Evolutionary conservation across 345 rosid species (phyloP).

Genomic region (Acer saccharum): DNA sequence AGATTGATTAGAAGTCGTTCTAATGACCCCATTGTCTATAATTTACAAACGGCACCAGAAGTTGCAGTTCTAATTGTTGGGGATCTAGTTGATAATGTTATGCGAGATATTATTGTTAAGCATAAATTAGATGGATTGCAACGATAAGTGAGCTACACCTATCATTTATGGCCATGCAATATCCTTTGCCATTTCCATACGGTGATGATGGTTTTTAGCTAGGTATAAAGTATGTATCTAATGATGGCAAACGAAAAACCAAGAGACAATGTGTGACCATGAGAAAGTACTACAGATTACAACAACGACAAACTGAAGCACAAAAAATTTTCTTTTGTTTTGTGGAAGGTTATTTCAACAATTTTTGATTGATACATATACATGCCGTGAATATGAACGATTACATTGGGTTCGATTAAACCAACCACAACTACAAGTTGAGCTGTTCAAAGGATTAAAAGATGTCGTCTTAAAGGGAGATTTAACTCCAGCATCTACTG

Average conservation of each 20-base stretch:
- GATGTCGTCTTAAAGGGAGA: conserved; percentile 3
- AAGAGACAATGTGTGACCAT: not conserved
- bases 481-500: not conserved
- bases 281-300: not conserved
- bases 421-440: not conserved
- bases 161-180: conserved; percentile 6
- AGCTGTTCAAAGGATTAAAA: not conserved
- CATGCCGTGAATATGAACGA: not conserved
- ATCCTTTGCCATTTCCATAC: conserved; percentile 1
- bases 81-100: not conserved
- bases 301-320: not conserved
- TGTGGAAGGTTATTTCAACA: conserved; percentile 9
- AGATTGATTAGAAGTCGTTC: not conserved
- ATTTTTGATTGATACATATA: conserved; percentile 9
- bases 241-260: too few relatives aligned
- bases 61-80: conserved; percentile 4
- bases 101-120: too few relatives aligned
- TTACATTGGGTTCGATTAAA: not conserved
- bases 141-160: not conserved
- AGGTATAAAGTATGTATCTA: not conserved
- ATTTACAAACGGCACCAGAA: not conserved
- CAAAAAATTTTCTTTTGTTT: not conserved
- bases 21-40: not conserved
- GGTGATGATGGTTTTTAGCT: conserved; percentile 6
- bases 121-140: too few relatives aligned